A percentile compares a stretch with the other conserved stretches of the same genome.
Conservation (phyloP, 768 basidiomycete species). For the Hygrocybe punicea region DNA sequence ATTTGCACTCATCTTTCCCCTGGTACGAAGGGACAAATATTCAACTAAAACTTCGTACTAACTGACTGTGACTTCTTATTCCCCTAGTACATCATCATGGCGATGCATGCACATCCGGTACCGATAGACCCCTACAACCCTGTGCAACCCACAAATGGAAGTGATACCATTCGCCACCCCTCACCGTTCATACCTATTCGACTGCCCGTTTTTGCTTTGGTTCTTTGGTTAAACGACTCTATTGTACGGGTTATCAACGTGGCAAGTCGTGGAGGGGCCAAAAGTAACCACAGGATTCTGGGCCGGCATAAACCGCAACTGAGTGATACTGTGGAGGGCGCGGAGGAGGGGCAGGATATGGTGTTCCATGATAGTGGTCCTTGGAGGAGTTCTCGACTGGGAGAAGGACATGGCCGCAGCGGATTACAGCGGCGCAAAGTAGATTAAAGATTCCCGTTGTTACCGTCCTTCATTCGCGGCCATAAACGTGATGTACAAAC, state of each 20-base stretch:
- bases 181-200: slow-evolving; percentile 80
- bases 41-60: neutral
- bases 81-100: slow-evolving; percentile 78
- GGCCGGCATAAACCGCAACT: slow-evolving; percentile 28
- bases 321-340: slow-evolving; percentile 53
- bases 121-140: slow-evolving; percentile 77
- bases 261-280: slow-evolving; percentile 27
- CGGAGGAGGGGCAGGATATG: slow-evolving; percentile 53
- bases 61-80: slow-evolving; percentile 1
- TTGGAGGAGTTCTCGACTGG: slow-evolving; percentile 9
- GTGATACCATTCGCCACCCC: slow-evolving; percentile 54
- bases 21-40: slow-evolving; percentile 42
- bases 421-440: slow-evolving; percentile 41
- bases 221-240: slow-evolving; percentile 71
- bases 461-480: neutral
- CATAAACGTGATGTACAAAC: slow-evolving; percentile 2
- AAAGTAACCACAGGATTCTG: neutral
- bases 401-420: slow-evolving; percentile 20
- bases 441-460: slow-evolving; percentile 34
- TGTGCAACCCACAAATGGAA: slow-evolving; percentile 26
- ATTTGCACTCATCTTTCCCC: slow-evolving; percentile 80
- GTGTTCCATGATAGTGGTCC: slow-evolving; percentile 28
- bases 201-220: slow-evolving; percentile 68
- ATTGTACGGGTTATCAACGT: slow-evolving; percentile 63
- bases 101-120: slow-evolving; percentile 70